These are phyloP conservation scores for Dryas octopetala DNA, from an alignment of 306 rosid genomes.

Conservation along the genomic window DNA sequence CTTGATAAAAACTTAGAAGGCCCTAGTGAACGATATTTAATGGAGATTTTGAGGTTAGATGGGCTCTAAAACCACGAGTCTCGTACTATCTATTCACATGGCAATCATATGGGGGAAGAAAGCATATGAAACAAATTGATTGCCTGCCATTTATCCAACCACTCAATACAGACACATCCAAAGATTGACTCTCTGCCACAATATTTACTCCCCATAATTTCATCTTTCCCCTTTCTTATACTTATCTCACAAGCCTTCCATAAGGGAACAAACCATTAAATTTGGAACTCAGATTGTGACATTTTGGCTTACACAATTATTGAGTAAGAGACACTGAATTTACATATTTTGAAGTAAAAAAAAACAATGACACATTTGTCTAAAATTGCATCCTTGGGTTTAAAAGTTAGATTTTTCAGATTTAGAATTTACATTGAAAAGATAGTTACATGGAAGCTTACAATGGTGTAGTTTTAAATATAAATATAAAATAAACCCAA, in stretches of 20 bases:
- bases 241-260: slow-evolving; percentile 5
- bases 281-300: neutral
- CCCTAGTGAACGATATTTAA: too few relatives aligned
- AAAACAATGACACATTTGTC: neutral
- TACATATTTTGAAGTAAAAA: neutral
- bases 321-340: slow-evolving; percentile 3
- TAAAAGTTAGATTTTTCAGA: too few relatives aligned
- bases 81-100: neutral
- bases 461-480: too few relatives aligned
- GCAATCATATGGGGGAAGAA: neutral
- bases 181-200: neutral
- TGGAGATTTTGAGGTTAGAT: too few relatives aligned
- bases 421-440: too few relatives aligned
- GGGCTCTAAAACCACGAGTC: neutral
- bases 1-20: too few relatives aligned
- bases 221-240: neutral
- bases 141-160: neutral
- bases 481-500: too few relatives aligned
- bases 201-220: neutral
- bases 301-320: slow-evolving; percentile 10
- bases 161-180: neutral
- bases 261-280: slow-evolving; percentile 5
- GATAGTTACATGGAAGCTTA: too few relatives aligned
- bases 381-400: too few relatives aligned
- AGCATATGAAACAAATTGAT: neutral